Conservation (phyloP, 208 protist species). For the Balamuthia mandrillaris region DNA sequence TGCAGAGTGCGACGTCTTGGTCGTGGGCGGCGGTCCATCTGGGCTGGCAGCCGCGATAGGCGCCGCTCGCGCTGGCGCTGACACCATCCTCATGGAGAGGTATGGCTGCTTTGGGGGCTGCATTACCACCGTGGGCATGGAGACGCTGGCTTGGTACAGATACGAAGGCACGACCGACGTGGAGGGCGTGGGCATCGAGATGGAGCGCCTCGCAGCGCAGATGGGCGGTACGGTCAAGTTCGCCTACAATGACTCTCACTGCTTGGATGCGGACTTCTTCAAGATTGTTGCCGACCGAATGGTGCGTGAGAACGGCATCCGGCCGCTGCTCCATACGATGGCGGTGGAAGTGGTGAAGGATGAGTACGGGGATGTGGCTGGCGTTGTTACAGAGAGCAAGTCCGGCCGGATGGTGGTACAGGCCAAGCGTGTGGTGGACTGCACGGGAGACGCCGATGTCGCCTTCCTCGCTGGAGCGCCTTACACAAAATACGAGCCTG, state of each 20-base stretch:
- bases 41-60: not conserved
- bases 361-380: not conserved
- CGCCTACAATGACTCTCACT: constrained; percentile 1
- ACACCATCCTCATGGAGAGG: constrained; percentile 5
- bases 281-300: not conserved
- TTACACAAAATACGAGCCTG: not conserved
- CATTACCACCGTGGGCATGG: not conserved
- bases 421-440: not conserved
- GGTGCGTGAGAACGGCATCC: not conserved
- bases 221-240: constrained; percentile 25
- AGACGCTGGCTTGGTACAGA: constrained; percentile 7
- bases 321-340: not conserved
- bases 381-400: constrained; percentile 1
- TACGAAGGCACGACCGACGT: constrained; percentile 14
- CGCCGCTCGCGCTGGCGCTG: not conserved
- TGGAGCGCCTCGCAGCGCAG: constrained; percentile 5
- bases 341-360: constrained; percentile 1
- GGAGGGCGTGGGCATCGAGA: constrained; percentile 16
- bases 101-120: not conserved
- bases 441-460: not conserved
- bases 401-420: not conserved
- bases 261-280: constrained; percentile 1
- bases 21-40: not conserved
- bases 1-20: not conserved
- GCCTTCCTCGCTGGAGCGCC: not conserved